Evolutionary conservation across 176 grass and related monocot genomes (phyloP).

Genomic region (Avena atlantica): DNA sequence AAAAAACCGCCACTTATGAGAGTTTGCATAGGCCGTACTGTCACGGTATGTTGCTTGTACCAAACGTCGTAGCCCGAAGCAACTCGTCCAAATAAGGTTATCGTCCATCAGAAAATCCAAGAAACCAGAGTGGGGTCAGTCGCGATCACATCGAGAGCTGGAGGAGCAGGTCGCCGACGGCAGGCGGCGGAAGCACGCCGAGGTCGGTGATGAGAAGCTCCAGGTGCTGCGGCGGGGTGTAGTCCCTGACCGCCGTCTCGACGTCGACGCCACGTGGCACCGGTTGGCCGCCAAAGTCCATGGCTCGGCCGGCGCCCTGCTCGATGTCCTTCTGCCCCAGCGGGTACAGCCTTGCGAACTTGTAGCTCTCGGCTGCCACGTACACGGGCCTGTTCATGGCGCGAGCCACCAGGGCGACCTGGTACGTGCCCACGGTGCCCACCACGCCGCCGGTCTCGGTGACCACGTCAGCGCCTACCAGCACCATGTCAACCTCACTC

Average conservation of each 20-base stretch:
- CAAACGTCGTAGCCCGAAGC: too few species aligned
- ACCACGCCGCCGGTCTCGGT: constrained; percentile 73
- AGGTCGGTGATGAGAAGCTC: constrained; percentile 67
- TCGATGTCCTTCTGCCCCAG: constrained; percentile 67
- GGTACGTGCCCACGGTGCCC: constrained; percentile 70
- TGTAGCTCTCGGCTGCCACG: constrained; percentile 69
- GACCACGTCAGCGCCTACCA: constrained; percentile 54
- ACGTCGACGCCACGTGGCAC: constrained; percentile 48
- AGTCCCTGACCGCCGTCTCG: constrained; percentile 57
- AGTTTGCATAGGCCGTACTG: too few species aligned
- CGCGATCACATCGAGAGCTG: constrained; percentile 27
- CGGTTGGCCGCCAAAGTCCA: constrained; percentile 44
- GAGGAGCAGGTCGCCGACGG: constrained; percentile 64
- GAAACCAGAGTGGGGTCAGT: background rate
- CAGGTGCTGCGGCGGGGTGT: constrained; percentile 61
- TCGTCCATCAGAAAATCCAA: constrained; percentile 24
- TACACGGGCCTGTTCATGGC: constrained; percentile 67
- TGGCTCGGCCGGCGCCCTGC: constrained; percentile 27
- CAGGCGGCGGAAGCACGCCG: constrained; percentile 53
- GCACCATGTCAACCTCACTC: constrained; percentile 63
- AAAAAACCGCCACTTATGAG: too few species aligned
- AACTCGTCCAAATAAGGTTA: too few species aligned
- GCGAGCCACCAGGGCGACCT: constrained; percentile 64
- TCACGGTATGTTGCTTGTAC: too few species aligned
- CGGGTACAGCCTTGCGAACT: constrained; percentile 65